phyloP scores from a whole-genome alignment of 129 eudicot species.

The Centaurea solstitialis region DNA sequence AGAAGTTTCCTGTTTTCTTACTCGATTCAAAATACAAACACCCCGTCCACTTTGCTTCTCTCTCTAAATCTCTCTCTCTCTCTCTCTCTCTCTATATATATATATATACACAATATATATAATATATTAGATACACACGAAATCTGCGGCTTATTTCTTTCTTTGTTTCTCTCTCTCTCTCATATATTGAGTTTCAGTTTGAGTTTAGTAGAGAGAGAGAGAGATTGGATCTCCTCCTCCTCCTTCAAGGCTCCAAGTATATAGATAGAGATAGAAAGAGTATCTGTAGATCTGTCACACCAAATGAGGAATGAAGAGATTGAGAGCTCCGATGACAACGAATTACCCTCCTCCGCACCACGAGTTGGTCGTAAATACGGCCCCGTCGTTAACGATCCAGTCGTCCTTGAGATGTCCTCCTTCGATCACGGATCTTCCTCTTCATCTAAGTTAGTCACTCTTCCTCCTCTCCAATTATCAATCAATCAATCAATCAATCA shows the following conservation, averaged over 20 bases:
- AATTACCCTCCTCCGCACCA: conserved; percentile 39
- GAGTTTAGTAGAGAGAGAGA: conserved; percentile 23
- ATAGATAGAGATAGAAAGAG: neutral
- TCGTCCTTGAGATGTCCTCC: conserved; percentile 82
- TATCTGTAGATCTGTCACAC: conserved; percentile 24
- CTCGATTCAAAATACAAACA: conserved; percentile 32
- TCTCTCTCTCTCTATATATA: conserved; percentile 23
- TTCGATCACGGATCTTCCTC: conserved; percentile 60
- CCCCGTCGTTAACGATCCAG: conserved; percentile 75
- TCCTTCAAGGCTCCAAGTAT: neutral
- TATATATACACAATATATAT: no score
- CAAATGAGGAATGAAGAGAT: conserved; percentile 63
- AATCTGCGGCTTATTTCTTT: conserved; percentile 27
- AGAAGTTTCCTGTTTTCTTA: conserved; percentile 31
- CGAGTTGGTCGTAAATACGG: conserved; percentile 65
- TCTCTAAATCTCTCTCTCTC: conserved; percentile 10
- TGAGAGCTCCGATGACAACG: conserved; percentile 64
- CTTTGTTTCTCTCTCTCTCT: conserved; percentile 27
- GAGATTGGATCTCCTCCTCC: conserved; percentile 20
- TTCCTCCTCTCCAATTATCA: neutral
- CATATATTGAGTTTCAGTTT: no score
- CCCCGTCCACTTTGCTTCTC: conserved; percentile 33
- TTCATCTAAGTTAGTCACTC: conserved; percentile 25
- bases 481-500: neutral
- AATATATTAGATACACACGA: neutral